phyloP scores from a whole-genome alignment of 176 grass and related monocot genomes.

The Raddia guianensis region DNA sequence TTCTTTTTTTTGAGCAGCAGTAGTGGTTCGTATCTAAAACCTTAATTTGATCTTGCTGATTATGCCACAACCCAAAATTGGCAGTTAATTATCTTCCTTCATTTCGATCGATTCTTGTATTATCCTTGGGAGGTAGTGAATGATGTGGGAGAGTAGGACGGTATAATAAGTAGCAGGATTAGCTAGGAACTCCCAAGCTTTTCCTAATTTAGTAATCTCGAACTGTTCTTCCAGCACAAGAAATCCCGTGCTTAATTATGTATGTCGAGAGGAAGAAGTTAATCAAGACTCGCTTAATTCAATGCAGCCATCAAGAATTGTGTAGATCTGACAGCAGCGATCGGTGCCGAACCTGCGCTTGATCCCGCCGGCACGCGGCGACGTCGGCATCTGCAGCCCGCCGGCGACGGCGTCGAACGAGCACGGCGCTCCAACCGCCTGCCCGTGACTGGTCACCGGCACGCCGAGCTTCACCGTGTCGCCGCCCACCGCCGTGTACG shows the following conservation, averaged over 20 bases:
- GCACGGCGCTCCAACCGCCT: constrained; percentile 27
- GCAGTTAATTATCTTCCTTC: neutral
- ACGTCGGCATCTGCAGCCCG: constrained; percentile 60
- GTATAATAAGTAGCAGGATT: constrained; percentile 29
- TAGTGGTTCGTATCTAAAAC: neutral
- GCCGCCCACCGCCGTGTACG: constrained; percentile 41
- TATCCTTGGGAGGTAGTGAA: constrained; percentile 37
- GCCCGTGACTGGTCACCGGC: constrained; percentile 44
- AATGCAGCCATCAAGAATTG: constrained; percentile 17
- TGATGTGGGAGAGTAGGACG: constrained; percentile 36
- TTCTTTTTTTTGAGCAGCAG: no score
- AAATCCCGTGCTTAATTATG: constrained; percentile 32
- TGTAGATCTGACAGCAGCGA: constrained; percentile 46
- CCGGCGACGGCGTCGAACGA: constrained; percentile 40
- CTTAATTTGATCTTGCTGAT: constrained; percentile 14
- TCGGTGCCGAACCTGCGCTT: constrained; percentile 68
- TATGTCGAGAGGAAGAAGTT: constrained; percentile 19
- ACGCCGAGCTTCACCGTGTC: constrained; percentile 30
- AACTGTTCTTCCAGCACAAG: constrained; percentile 22
- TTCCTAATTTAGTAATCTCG: constrained; percentile 34
- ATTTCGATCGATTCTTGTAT: constrained; percentile 12
- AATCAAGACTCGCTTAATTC: neutral
- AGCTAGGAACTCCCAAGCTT: constrained; percentile 38
- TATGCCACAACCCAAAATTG: constrained; percentile 14
- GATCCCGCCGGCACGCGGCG: constrained; percentile 52